Conservation (phyloP, 768 basidiomycete genomes). For the Trichaptum fuscoviolaceum region DNA sequence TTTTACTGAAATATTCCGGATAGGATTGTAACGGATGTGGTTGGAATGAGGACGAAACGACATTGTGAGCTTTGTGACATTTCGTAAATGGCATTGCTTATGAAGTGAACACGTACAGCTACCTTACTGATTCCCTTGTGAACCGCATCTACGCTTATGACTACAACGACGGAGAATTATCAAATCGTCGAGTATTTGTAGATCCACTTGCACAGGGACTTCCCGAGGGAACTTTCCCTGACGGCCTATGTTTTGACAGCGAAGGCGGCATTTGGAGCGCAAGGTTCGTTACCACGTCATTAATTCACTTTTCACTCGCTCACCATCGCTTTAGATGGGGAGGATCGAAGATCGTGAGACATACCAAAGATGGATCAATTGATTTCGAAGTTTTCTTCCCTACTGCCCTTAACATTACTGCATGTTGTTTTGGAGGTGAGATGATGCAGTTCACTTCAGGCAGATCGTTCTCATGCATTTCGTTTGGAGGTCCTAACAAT, state of each 20-base stretch:
- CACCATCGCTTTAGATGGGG: slow-evolving; percentile 45
- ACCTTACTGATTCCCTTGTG: slow-evolving; percentile 64
- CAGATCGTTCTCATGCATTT: slow-evolving; percentile 4
- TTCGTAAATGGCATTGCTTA: slow-evolving; percentile 11
- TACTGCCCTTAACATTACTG: slow-evolving; percentile 57
- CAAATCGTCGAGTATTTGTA: slow-evolving; percentile 51
- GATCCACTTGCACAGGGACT: slow-evolving; percentile 52
- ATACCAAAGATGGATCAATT: slow-evolving; percentile 45
- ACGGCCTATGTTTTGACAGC: slow-evolving; percentile 61
- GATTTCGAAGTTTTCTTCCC: slow-evolving; percentile 57
- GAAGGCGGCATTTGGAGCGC: slow-evolving; percentile 67
- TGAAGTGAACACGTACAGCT: slow-evolving; percentile 33
- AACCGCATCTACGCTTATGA: slow-evolving; percentile 67
- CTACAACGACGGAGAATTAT: slow-evolving; percentile 51
- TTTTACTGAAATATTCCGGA: slow-evolving; percentile 11
- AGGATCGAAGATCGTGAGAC: slow-evolving; percentile 54
- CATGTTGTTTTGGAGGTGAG: slow-evolving; percentile 66
- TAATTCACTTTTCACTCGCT: slow-evolving; percentile 11
- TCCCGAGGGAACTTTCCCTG: slow-evolving; percentile 47
- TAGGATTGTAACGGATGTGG: slow-evolving; percentile 61
- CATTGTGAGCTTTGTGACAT: slow-evolving; percentile 37
- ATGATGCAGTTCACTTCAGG: slow-evolving; percentile 10
- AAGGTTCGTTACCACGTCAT: slow-evolving; percentile 30
- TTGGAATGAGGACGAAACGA: slow-evolving; percentile 58
- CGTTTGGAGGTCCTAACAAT: slow-evolving; percentile 44